Conservation (phyloP, 768 basidiomycete genomes). For the Hericium erinaceus region DNA sequence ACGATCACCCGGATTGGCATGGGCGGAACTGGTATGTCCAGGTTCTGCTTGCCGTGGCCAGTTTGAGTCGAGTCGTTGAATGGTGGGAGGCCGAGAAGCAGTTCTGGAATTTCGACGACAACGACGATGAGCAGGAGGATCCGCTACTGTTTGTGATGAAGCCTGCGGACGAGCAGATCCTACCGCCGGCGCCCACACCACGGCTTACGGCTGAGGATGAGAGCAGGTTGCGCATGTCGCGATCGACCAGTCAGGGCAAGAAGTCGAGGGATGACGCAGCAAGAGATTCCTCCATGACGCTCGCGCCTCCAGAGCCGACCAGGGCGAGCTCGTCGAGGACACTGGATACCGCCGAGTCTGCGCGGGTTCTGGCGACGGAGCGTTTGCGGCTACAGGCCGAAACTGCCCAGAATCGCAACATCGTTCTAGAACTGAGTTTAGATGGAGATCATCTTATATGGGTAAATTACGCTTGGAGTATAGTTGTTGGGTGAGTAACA, state of each 20-base stretch:
- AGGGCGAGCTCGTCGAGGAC: constrained; percentile 29
- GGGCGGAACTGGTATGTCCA: constrained; percentile 98
- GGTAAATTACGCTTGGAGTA: constrained; percentile 93
- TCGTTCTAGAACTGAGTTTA: constrained; percentile 88
- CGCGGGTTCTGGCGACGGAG: constrained; percentile 80
- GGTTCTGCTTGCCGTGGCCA: constrained; percentile 89
- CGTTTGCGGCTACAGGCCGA: constrained; percentile 86
- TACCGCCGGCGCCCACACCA: constrained; percentile 28
- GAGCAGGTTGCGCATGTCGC: constrained; percentile 36
- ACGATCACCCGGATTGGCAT: constrained; percentile 96
- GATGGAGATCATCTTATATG: constrained; percentile 94
- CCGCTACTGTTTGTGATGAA: constrained; percentile 91
- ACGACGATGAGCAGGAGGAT: constrained; percentile 84
- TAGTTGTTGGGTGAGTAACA: constrained; percentile 72
- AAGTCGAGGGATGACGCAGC: constrained; percentile 41
- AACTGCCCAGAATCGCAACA: constrained; percentile 90
- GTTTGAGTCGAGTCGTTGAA: constrained; percentile 91
- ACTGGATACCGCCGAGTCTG: constrained; percentile 61
- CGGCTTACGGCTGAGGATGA: constrained; percentile 46
- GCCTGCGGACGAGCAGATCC: constrained; percentile 56
- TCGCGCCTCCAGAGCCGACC: constrained; percentile 16
- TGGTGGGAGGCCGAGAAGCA: constrained; percentile 99
- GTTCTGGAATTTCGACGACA: constrained; percentile 98
- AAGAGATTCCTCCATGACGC: constrained; percentile 6
- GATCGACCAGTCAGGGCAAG: constrained; percentile 41